Evolutionary conservation across 306 rosid genomes (phyloP), one percentile per base, ranked within the genome.

Genomic region (Cercis canadensis): DNA sequence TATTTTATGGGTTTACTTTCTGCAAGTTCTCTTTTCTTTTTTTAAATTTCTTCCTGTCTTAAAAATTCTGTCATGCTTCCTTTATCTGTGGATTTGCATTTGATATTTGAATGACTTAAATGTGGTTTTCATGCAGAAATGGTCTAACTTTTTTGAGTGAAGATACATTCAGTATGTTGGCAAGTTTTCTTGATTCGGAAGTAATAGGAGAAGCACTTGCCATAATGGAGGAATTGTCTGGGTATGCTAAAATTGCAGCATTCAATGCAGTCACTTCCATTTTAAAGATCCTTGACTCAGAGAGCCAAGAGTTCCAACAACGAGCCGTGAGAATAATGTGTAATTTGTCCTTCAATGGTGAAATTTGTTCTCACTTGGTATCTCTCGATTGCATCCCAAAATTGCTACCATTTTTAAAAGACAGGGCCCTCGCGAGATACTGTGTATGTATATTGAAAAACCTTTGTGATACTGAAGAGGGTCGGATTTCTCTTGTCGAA

Each of bases 141-240:
- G 80, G 74, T 15, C 61, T 67, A 71, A 57, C 54, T 9, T 36
- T 33, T 81, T 72, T 82, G 50, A 55, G 50, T 14, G 90, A 91
- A 61, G 90, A 91, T 5, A 62, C 74, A 18, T 85, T 81, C 65
- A 73, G 62, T 52, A 44, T 77, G 61, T 70, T 87, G 66, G 87
- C 88, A 43, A 80, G 65, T 65, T 82, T 89, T 74, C 82, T 95
- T 18, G 79, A 84, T 66, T 87, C 96, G 49, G 83, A 80, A 73
- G 86, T 81, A 46, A 66, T 29, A 11, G 85, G 73, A 71, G 96
- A 89, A 79, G 92, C 75, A 77, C 92, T 95, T 70, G 64, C 75
- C 46, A 52, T 86, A 69, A 51, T 91, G 85, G 96, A 91, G 82
- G 82, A 84, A 44, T 74, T 95, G 46, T 89, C 99, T 8, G 82